phyloP scores from a whole-genome alignment of 75 land plant species.

The Sequoiadendron giganteum region DNA sequence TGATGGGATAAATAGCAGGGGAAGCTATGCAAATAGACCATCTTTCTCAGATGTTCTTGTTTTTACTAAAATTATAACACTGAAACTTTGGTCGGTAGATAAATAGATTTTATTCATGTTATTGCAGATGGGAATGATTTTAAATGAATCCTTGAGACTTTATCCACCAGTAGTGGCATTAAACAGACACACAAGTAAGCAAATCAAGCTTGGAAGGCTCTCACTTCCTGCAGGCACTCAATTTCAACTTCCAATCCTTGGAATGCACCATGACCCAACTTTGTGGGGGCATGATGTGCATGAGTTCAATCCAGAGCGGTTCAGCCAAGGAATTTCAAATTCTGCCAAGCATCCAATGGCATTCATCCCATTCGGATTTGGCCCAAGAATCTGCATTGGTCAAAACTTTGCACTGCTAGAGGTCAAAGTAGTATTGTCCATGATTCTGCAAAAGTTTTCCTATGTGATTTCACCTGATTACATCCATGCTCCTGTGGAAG shows the following conservation, averaged over 20 bases:
- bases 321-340: constrained; percentile 27
- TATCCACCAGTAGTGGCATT: constrained; percentile 20
- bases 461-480: constrained; percentile 24
- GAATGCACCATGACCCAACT: constrained; percentile 23
- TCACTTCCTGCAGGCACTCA: constrained; percentile 25
- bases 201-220: constrained; percentile 13
- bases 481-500: constrained; percentile 18
- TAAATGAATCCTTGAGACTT: constrained; percentile 31
- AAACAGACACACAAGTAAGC: constrained; percentile 7
- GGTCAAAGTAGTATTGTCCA: constrained; percentile 25
- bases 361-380: constrained; percentile 32
- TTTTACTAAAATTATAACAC: not conserved
- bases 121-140: constrained; percentile 35
- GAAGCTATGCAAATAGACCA: not conserved
- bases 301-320: constrained; percentile 31
- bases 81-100: not conserved
- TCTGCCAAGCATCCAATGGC: constrained; percentile 23
- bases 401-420: constrained; percentile 29
- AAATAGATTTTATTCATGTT: not conserved
- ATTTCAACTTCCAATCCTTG: constrained; percentile 2
- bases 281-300: constrained; percentile 32
- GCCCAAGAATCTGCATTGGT: constrained; percentile 37
- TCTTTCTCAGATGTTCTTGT: not conserved
- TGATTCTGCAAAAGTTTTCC: constrained; percentile 21
- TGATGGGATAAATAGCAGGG: not conserved